phyloP scores from a whole-genome alignment of 345 rosid genomes.

The Lepidium didymum region DNA sequence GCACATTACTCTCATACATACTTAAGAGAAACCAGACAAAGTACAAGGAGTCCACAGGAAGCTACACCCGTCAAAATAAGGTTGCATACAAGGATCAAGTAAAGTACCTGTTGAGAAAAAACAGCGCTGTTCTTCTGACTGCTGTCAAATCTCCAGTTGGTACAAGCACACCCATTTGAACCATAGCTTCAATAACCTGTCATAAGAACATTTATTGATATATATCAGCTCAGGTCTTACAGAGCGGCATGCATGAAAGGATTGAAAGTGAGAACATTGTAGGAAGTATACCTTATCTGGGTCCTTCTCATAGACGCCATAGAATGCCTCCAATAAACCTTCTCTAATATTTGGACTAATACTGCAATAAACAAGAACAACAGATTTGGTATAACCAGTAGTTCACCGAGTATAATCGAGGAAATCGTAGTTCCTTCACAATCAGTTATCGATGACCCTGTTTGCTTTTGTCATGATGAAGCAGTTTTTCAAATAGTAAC shows the following conservation, averaged over 20 bases:
- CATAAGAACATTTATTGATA: background rate
- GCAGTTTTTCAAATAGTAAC: background rate
- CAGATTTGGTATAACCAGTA: constrained; percentile 1
- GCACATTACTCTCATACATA: background rate
- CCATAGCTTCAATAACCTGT: constrained; percentile 80
- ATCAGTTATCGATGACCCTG: background rate
- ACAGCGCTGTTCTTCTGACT: constrained; percentile 84
- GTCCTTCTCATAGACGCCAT: constrained; percentile 91
- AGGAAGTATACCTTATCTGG: constrained; percentile 69
- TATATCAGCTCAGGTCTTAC: constrained; percentile 13
- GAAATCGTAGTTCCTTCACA: background rate
- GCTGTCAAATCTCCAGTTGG: constrained; percentile 99
- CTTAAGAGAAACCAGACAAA: background rate
- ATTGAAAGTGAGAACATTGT: background rate
- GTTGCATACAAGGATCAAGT: background rate
- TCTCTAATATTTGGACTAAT: constrained; percentile 91
- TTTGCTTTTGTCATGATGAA: background rate
- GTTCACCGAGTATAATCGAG: background rate
- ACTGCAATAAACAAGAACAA: constrained; percentile 38
- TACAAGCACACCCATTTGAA: constrained; percentile 99
- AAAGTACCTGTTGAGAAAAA: constrained; percentile 86
- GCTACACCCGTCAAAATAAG: background rate
- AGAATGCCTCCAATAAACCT: constrained; percentile 83
- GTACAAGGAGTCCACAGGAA: background rate
- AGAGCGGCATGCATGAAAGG: background rate